Conservation (phyloP, 2,329 filamentous ascomycete species). For the Colletotrichum tamarilloi region DNA sequence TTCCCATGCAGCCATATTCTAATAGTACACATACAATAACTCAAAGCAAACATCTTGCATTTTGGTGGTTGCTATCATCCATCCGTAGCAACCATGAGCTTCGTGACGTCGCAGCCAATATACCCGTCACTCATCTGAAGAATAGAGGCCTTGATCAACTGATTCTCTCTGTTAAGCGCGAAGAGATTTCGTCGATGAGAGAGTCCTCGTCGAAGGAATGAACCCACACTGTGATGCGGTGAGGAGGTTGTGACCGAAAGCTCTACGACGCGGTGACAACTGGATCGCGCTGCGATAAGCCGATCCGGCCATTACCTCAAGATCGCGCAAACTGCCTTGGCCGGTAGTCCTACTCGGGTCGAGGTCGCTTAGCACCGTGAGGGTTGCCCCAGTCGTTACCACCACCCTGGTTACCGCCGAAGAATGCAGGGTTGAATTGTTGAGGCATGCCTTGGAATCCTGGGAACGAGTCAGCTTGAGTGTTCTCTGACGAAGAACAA, state of each 20-base stretch:
- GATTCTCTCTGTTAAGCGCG: not conserved
- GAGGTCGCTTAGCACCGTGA: conserved; percentile 82
- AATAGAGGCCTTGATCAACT: not conserved
- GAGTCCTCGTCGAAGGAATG: not conserved
- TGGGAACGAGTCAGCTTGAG: conserved; percentile 42
- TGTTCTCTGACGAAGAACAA: not conserved
- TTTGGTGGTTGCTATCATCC: not conserved
- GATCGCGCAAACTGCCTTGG: not conserved
- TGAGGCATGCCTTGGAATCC: conserved; percentile 77
- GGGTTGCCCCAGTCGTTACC: conserved; percentile 79
- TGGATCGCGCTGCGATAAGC: not conserved
- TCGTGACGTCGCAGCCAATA: not conserved
- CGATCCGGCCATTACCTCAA: not conserved
- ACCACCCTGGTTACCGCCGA: conserved; percentile 63
- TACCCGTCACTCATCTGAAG: not conserved
- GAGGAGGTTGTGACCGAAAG: not conserved
- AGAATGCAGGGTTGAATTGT: conserved; percentile 81
- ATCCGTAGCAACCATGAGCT: not conserved
- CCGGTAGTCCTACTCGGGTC: conserved; percentile 68
- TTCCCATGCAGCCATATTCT: conserved; percentile 17
- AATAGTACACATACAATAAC: conserved; percentile 29
- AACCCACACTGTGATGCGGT: not conserved
- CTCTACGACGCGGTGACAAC: not conserved
- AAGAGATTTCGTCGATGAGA: not conserved
- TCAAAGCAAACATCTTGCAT: not conserved